Percentiles rank a stretch among this genome's conserved stretches.
Evolutionary conservation across 306 rosid genomes (phyloP).

Genomic region (Cucumis sativus): Cucumber_9930_V3 NC_026658.2:4119001-4119500

Average conservation of each 20-base stretch:
- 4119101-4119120: not conserved
- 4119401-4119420: not conserved
- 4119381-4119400: not conserved
- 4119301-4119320: constrained; percentile 93
- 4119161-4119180: not conserved
- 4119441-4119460: not conserved
- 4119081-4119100: constrained; percentile 29
- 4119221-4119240: constrained; percentile 25
- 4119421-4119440: not conserved
- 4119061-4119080: constrained; percentile 27
- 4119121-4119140: not conserved
- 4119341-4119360: not conserved
- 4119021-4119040: constrained; percentile 28
- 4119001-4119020: constrained; percentile 20
- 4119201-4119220: constrained; percentile 29
- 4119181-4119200: constrained; percentile 9
- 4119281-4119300: constrained; percentile 97
- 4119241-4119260: constrained; percentile 22
- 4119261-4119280: constrained; percentile 88
- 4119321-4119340: constrained; percentile 22
- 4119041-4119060: constrained; percentile 28
- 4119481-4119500: not conserved
- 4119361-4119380: not conserved
- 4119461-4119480: not conserved
- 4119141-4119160: not conserved